phyloP scores from a whole-genome alignment of 805 yeast species.

The Teunomyces tritomae region DNA sequence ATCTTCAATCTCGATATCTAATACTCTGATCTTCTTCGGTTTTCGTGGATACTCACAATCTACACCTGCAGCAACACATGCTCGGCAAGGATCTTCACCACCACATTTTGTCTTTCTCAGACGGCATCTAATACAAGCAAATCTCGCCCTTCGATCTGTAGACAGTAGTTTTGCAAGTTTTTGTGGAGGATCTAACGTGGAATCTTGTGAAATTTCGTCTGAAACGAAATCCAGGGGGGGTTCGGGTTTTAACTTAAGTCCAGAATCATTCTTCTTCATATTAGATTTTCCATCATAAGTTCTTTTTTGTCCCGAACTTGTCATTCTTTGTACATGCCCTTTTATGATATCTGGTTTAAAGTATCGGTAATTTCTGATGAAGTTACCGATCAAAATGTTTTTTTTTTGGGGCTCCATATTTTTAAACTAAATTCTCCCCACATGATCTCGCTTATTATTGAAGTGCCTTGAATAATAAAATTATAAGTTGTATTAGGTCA shows the following conservation, averaged over 20 bases:
- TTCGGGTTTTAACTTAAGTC: not conserved
- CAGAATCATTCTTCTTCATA: not conserved
- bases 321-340: not conserved
- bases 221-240: not conserved
- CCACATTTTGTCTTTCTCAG: conserved; percentile 27
- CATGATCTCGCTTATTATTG: no score
- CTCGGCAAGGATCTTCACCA: conserved; percentile 22
- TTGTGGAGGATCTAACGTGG: not conserved
- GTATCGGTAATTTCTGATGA: not conserved
- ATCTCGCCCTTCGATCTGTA: conserved; percentile 8
- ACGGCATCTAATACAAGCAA: conserved; percentile 25
- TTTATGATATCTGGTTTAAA: not conserved
- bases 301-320: not conserved
- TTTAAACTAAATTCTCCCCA: not conserved
- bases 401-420: not conserved
- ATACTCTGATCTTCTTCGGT: conserved; percentile 16
- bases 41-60: conserved; percentile 22
- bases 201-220: not conserved
- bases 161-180: not conserved
- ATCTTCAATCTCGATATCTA: conserved; percentile 22
- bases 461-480: not conserved
- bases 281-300: not conserved
- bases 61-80: conserved; percentile 13
- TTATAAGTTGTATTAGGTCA: not conserved
- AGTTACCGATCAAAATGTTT: not conserved